These are phyloP conservation scores for Daldinia decipiens DNA, from an alignment of 495 filamentous ascomycete genomes.

Conservation along the genomic window DNA sequence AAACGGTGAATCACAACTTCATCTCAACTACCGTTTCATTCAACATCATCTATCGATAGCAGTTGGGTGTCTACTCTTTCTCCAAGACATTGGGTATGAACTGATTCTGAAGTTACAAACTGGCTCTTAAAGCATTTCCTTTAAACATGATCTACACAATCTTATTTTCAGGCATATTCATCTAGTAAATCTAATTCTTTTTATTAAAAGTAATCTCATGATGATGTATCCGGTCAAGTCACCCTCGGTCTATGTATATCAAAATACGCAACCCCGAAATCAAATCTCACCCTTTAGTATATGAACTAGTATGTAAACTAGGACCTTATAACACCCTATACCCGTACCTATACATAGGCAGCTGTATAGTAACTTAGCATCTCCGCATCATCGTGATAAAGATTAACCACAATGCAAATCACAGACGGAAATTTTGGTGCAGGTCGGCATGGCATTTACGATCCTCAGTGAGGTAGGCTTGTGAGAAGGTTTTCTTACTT, in stretches of 20 bases:
- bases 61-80: conserved; percentile 1
- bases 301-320: conserved; percentile 16
- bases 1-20: not conserved
- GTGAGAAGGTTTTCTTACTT: conserved; percentile 42
- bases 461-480: conserved; percentile 31
- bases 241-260: not conserved
- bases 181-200: conserved; percentile 6
- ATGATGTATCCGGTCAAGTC: conserved; percentile 1
- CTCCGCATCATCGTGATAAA: conserved; percentile 15
- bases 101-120: not conserved
- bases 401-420: conserved; percentile 33
- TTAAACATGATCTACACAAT: not conserved
- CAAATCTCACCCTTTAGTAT: conserved; percentile 14
- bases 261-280: conserved; percentile 4
- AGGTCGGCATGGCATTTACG: conserved; percentile 33
- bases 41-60: not conserved
- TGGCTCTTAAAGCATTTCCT: not conserved
- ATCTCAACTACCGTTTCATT: not conserved
- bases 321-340: conserved; percentile 16
- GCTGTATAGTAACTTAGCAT: conserved; percentile 11
- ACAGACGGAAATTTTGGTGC: conserved; percentile 27
- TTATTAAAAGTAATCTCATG: conserved; percentile 3
- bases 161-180: not conserved
- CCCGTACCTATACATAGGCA: conserved; percentile 14
- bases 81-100: conserved; percentile 7